Evolutionary conservation across 257 asterid species (phyloP).

Genomic region (Striga asiatica): DNA sequence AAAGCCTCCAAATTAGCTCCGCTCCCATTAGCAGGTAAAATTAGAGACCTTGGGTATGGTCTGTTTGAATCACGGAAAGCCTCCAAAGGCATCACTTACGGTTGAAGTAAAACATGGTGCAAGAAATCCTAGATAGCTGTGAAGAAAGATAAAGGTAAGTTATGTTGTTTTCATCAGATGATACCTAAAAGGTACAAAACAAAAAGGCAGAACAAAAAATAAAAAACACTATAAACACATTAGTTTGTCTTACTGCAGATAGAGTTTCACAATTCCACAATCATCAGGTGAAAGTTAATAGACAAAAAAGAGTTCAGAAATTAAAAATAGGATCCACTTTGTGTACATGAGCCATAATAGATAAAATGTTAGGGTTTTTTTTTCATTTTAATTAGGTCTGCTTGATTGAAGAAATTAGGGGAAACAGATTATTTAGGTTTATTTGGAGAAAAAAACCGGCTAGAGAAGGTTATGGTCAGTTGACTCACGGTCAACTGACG

Average conservation of each 20-base stretch:
- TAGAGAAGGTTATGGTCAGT: too few relatives aligned
- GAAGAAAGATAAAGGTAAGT: not conserved
- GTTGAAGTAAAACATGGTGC: not conserved
- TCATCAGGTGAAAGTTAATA: not conserved
- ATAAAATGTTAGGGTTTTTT: too few relatives aligned
- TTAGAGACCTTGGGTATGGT: constrained; percentile 5
- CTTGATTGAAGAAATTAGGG: too few relatives aligned
- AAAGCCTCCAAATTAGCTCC: too few relatives aligned
- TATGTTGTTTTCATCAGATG: not conserved
- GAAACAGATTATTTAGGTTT: too few relatives aligned
- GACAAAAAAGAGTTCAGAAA: not conserved
- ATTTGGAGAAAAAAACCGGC: too few relatives aligned
- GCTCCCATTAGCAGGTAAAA: constrained; percentile 11
- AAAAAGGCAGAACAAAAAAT: not conserved
- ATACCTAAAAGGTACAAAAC: too few relatives aligned
- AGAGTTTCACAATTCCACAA: not conserved
- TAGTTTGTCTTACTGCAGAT: not conserved
- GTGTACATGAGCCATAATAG: not conserved
- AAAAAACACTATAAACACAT: not conserved
- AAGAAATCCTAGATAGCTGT: constrained; percentile 9
- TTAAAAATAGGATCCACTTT: too few relatives aligned
- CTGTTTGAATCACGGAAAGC: constrained; percentile 16
- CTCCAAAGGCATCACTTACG: constrained; percentile 27
- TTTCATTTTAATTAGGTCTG: too few relatives aligned
- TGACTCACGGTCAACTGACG: too few relatives aligned